Conservation (phyloP, 345 rosid species). For the Bruguiera parviflora region DNA sequence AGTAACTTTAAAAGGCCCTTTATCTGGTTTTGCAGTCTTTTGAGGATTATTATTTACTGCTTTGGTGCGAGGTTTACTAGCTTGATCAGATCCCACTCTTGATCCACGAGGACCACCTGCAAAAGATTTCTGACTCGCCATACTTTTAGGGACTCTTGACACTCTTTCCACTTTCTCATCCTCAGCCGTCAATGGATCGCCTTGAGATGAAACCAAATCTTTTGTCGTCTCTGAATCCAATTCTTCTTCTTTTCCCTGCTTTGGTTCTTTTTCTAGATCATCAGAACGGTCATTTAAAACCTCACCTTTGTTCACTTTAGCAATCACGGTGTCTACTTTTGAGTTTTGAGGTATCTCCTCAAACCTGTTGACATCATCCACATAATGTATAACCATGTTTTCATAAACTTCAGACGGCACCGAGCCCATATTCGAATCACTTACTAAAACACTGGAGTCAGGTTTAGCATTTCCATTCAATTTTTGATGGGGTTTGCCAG, state of each 20-base stretch:
- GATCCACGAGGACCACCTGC: constrained; percentile 25
- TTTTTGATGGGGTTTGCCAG: constrained; percentile 33
- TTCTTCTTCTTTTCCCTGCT: constrained; percentile 44
- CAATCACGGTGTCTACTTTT: constrained; percentile 19
- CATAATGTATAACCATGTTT: constrained; percentile 53
- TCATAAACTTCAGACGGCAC: constrained; percentile 59
- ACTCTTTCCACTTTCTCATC: constrained; percentile 50
- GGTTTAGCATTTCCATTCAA: constrained; percentile 41
- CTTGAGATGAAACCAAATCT: constrained; percentile 56
- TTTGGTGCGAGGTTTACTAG: constrained; percentile 21
- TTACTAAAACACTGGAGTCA: constrained; percentile 35
- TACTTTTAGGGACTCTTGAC: constrained; percentile 28
- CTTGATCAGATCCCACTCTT: constrained; percentile 23
- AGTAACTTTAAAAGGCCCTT: constrained; percentile 34
- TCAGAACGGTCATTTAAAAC: constrained; percentile 33
- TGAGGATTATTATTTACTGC: constrained; percentile 23
- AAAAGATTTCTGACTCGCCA: constrained; percentile 17
- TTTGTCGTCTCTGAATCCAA: constrained; percentile 51
- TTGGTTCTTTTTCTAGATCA: constrained; percentile 41
- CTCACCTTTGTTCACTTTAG: constrained; percentile 28
- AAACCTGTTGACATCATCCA: constrained; percentile 55
- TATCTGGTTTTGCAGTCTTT: constrained; percentile 29
- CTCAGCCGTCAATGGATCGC: constrained; percentile 38
- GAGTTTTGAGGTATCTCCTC: constrained; percentile 33
- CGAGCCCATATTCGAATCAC: constrained; percentile 55